These are phyloP conservation scores for Ceratobasidium sp. DNA, from an alignment of 1,284 basidiomycete genomes.

Conservation along the genomic window DNA sequence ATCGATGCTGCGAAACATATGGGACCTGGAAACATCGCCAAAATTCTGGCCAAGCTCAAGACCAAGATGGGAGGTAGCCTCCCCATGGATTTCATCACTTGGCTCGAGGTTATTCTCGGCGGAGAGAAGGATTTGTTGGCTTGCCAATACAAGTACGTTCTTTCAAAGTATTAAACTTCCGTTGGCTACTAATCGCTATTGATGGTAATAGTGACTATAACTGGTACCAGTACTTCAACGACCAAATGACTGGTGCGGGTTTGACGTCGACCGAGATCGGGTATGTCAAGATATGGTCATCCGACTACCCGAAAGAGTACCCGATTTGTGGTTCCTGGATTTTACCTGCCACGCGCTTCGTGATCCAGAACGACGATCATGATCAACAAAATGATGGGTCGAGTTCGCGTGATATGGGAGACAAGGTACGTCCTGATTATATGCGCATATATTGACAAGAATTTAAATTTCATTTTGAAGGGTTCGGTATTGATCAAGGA, in stretches of 20 bases:
- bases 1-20: constrained; percentile 36
- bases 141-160: constrained; percentile 32
- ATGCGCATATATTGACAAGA: background rate
- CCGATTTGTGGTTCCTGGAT: constrained; percentile 37
- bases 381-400: constrained; percentile 35
- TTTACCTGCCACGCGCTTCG: constrained; percentile 29
- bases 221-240: constrained; percentile 35
- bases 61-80: constrained; percentile 35
- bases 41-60: constrained; percentile 27
- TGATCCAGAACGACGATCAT: constrained; percentile 36
- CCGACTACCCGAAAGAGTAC: constrained; percentile 35
- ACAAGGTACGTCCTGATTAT: background rate
- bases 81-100: constrained; percentile 30
- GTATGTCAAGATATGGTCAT: constrained; percentile 34
- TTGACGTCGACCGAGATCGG: constrained; percentile 34
- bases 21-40: constrained; percentile 30
- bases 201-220: constrained; percentile 18
- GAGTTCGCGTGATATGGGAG: constrained; percentile 35
- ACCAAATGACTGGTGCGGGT: constrained; percentile 31
- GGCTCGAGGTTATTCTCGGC: constrained; percentile 32
- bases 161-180: too few relatives aligned
- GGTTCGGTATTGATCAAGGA: constrained; percentile 33
- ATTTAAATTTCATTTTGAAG: too few relatives aligned
- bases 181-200: too few relatives aligned
- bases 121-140: constrained; percentile 34